A percentile compares a stretch with the other conserved stretches of the same genome.
Conservation (phyloP, 2,329 filamentous ascomycete species). For the Periconia sp. region DNA sequence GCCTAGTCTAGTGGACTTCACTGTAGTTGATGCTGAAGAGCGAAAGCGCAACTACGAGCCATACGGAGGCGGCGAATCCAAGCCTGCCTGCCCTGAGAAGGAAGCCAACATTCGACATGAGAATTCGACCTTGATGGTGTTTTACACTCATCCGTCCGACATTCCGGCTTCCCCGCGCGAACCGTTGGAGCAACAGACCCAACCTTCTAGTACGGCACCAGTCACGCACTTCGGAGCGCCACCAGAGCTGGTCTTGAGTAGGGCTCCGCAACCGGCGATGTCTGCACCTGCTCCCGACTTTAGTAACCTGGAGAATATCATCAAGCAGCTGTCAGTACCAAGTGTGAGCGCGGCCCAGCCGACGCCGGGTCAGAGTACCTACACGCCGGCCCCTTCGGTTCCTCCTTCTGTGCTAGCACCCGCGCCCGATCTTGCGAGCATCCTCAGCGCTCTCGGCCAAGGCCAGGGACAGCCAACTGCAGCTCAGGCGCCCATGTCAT, state of each 20-base stretch:
- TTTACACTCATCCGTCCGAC: slow-evolving; percentile 52
- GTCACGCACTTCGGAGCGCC: slow-evolving; percentile 49
- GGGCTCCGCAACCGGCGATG: slow-evolving; percentile 25
- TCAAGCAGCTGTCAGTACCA: slow-evolving; percentile 32
- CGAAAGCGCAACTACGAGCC: slow-evolving; percentile 52
- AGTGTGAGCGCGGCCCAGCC: slow-evolving; percentile 15
- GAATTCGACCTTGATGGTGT: slow-evolving; percentile 54
- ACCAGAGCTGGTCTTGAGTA: slow-evolving; percentile 28
- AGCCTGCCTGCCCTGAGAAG: slow-evolving; percentile 51
- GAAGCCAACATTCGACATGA: slow-evolving; percentile 53
- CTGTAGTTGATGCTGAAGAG: slow-evolving; percentile 46
- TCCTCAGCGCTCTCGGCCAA: slow-evolving; percentile 32
- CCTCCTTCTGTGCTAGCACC: slow-evolving; percentile 17
- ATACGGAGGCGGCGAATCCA: slow-evolving; percentile 51
- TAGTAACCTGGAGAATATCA: slow-evolving; percentile 32
- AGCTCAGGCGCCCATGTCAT: slow-evolving; percentile 11
- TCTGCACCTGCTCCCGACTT: slow-evolving; percentile 24
- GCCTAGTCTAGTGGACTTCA: slow-evolving; percentile 52
- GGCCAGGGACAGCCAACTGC: slow-evolving; percentile 21
- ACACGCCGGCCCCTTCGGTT: slow-evolving; percentile 20
- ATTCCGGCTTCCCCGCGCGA: slow-evolving; percentile 56
- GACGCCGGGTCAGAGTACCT: slow-evolving; percentile 20
- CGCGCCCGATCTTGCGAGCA: slow-evolving; percentile 28
- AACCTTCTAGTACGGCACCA: slow-evolving; percentile 14
- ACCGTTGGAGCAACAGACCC: slow-evolving; percentile 44